Evolutionary conservation across 192 early-diverging fungal species (phyloP).

Genomic region (Rhizophagus clarus): DNA sequence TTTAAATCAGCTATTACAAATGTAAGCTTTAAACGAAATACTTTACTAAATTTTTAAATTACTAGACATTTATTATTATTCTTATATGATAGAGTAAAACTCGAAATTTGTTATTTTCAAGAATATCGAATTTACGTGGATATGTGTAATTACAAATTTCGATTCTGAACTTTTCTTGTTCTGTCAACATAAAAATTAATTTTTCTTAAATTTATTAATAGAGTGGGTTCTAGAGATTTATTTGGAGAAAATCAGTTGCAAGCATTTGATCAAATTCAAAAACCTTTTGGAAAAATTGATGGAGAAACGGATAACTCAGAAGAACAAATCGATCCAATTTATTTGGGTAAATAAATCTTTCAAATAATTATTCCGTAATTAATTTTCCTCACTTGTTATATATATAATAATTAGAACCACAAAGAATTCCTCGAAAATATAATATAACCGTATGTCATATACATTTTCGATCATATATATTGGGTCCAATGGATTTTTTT

Average conservation of each 20-base stretch:
- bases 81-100: neutral
- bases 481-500: constrained; percentile 86
- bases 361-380: neutral
- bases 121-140: neutral
- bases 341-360: neutral
- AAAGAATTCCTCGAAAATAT: constrained; percentile 60
- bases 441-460: constrained; percentile 74
- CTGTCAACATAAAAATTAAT: neutral
- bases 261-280: neutral
- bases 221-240: neutral
- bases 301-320: neutral
- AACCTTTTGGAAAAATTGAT: neutral
- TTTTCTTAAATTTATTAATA: neutral
- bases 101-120: neutral
- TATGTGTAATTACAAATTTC: neutral
- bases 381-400: neutral
- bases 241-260: neutral
- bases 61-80: neutral
- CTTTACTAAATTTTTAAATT: neutral
- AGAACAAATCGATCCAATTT: neutral
- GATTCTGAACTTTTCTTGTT: neutral
- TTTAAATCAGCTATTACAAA: neutral
- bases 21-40: neutral
- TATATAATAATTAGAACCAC: constrained; percentile 35
- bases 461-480: constrained; percentile 76